Percentiles rank a stretch among this genome's conserved stretches.
These are phyloP conservation scores for Tilletia setariae DNA, from an alignment of 1,284 basidiomycete genomes.

Conservation along the genomic window DNA sequence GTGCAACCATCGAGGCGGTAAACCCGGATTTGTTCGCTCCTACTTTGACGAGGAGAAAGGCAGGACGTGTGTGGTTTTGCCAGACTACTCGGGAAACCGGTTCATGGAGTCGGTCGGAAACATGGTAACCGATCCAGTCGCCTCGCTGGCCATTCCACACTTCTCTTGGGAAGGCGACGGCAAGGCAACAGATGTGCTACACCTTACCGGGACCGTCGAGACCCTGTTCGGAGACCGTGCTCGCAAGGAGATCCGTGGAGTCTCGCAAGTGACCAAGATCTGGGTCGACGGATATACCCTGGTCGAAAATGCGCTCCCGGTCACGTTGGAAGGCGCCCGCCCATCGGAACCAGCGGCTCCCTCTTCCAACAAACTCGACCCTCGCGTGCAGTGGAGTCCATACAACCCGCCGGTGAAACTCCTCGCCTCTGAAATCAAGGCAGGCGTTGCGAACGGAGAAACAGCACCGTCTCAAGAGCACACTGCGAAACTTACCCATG, in stretches of 20 bases:
- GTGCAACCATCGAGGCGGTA: conserved; percentile 22
- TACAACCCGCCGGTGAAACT: conserved; percentile 30
- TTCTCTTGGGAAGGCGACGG: neutral
- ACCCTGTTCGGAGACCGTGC: conserved; percentile 18
- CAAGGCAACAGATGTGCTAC: conserved; percentile 8
- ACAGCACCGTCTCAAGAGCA: neutral
- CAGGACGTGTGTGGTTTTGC: conserved; percentile 18
- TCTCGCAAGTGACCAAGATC: conserved; percentile 11
- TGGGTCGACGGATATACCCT: conserved; percentile 17
- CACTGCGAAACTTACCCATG: conserved; percentile 21
- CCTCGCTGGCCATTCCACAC: conserved; percentile 20
- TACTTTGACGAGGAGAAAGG: conserved; percentile 19
- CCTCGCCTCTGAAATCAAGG: conserved; percentile 19
- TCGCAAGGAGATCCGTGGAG: conserved; percentile 18
- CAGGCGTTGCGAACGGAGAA: neutral
- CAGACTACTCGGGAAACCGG: conserved; percentile 22
- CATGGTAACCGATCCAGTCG: conserved; percentile 21
- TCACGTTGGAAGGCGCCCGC: neutral
- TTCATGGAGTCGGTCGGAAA: conserved; percentile 24
- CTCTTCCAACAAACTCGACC: neutral
- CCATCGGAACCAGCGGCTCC: neutral
- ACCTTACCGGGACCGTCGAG: conserved; percentile 20
- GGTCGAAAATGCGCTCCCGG: conserved; percentile 13
- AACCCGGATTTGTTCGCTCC: conserved; percentile 16
- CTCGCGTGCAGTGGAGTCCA: conserved; percentile 31